Conservation (phyloP, 192 early-diverging fungal species). For the Coemansia sp. region DNA sequence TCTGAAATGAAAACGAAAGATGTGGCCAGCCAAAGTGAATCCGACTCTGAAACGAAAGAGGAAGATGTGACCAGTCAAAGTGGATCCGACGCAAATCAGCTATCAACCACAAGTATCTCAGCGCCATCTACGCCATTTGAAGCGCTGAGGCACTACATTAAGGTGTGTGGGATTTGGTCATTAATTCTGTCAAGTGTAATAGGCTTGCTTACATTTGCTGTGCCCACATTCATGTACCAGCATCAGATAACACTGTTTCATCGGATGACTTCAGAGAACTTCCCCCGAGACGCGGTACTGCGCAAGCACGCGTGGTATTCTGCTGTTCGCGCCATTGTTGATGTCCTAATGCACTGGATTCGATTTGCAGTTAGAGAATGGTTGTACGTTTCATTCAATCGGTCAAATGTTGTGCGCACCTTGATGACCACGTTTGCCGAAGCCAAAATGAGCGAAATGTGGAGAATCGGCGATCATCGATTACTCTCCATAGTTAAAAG, state of each 20-base stretch:
- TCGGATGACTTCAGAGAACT: too few relatives aligned
- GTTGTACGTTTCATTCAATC: constrained; percentile 18
- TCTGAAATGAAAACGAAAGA: too few relatives aligned
- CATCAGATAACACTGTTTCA: constrained; percentile 5
- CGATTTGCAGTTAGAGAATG: constrained; percentile 9
- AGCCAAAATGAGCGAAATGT: constrained; percentile 24
- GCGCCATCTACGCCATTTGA: background rate
- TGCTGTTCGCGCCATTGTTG: background rate
- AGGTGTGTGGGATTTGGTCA: constrained; percentile 14
- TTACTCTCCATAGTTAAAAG: constrained; percentile 8
- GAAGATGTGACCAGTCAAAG: too few relatives aligned
- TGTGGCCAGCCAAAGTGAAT: too few relatives aligned
- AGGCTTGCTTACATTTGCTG: constrained; percentile 14
- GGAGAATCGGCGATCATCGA: constrained; percentile 3
- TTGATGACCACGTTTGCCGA: constrained; percentile 17
- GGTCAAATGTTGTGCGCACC: constrained; percentile 13
- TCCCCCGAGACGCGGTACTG: background rate
- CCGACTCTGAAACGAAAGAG: too few relatives aligned
- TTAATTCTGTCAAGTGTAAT: constrained; percentile 5
- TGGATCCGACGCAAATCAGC: background rate
- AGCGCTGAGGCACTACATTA: constrained; percentile 5
- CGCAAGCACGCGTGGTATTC: background rate
- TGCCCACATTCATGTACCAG: constrained; percentile 17
- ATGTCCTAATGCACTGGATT: constrained; percentile 15
- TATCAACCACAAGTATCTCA: background rate